Percentiles rank a stretch among this genome's conserved stretches.
Evolutionary conservation across 805 yeast species (phyloP).

Genomic region (Metschnikowia shivogae): DNA sequence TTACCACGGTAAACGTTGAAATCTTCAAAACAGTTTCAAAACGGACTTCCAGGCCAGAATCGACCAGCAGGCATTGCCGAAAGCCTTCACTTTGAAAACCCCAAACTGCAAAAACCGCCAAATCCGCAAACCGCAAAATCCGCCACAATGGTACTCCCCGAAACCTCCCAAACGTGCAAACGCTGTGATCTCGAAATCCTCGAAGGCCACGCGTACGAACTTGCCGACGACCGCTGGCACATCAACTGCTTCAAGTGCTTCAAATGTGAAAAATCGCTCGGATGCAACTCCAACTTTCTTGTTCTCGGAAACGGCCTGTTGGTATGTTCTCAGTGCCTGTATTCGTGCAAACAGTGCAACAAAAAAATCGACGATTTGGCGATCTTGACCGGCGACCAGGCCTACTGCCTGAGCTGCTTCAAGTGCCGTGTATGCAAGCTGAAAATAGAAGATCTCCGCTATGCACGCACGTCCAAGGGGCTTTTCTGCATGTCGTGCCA

Average conservation of each 20-base stretch:
- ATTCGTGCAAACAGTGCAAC: slow-evolving; percentile 78
- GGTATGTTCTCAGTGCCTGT: slow-evolving; percentile 90
- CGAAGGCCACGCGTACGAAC: slow-evolving; percentile 92
- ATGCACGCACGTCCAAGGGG: slow-evolving; percentile 91
- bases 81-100: too few species aligned
- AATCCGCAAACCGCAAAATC: too few species aligned
- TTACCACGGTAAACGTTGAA: too few species aligned
- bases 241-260: slow-evolving; percentile 88
- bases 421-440: slow-evolving; percentile 83
- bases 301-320: slow-evolving; percentile 91
- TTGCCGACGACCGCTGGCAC: slow-evolving; percentile 96
- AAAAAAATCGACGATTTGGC: slow-evolving; percentile 91
- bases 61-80: too few species aligned
- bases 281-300: slow-evolving; percentile 83
- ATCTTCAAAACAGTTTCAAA: too few species aligned
- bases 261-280: slow-evolving; percentile 71
- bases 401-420: slow-evolving; percentile 88
- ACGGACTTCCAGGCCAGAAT: too few species aligned
- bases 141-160: neutral
- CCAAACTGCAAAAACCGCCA: too few species aligned
- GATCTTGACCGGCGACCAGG: slow-evolving; percentile 89
- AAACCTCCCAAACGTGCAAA: slow-evolving; percentile 31
- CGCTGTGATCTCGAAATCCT: slow-evolving; percentile 49
- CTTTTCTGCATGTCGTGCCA: slow-evolving; percentile 92
- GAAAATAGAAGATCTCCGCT: slow-evolving; percentile 80